These are phyloP conservation scores for Trichophyton verrucosum DNA, from an alignment of 2,329 filamentous ascomycete species.

Conservation along the genomic window DNA sequence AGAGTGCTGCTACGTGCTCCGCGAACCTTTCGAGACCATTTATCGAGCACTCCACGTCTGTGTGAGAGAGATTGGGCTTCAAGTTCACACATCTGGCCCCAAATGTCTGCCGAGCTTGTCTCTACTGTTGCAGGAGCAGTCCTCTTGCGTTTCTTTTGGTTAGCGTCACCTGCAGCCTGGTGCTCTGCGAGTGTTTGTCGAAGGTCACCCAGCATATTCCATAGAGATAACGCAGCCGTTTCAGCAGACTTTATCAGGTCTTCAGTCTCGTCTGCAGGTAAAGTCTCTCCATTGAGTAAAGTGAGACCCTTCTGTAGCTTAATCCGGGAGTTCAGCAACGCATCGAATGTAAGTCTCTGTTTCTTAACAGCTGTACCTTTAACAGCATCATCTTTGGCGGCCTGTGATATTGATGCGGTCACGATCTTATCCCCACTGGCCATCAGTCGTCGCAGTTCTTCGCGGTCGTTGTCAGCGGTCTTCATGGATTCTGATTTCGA, in stretches of 20 bases:
- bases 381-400: slow-evolving; percentile 61
- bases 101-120: slow-evolving; percentile 54
- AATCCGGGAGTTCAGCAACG: slow-evolving; percentile 79
- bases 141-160: slow-evolving; percentile 38
- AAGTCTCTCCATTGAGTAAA: slow-evolving; percentile 39
- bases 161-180: slow-evolving; percentile 20
- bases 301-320: slow-evolving; percentile 84
- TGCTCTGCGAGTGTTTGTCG: slow-evolving; percentile 29
- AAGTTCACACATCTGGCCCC: slow-evolving; percentile 55
- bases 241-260: slow-evolving; percentile 63
- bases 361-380: slow-evolving; percentile 79
- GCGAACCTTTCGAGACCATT: slow-evolving; percentile 76
- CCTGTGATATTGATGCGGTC: slow-evolving; percentile 51
- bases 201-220: slow-evolving; percentile 52
- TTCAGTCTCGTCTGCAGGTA: slow-evolving; percentile 16
- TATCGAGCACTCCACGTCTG: slow-evolving; percentile 64
- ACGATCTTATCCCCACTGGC: slow-evolving; percentile 54
- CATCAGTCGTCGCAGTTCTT: slow-evolving; percentile 56
- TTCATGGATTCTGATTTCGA: slow-evolving; percentile 18
- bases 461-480: slow-evolving; percentile 32
- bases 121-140: slow-evolving; percentile 35
- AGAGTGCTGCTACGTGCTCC: slow-evolving; percentile 35
- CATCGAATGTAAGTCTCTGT: slow-evolving; percentile 77
- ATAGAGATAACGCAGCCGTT: slow-evolving; percentile 69
- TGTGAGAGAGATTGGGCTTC: slow-evolving; percentile 49